These are phyloP conservation scores for Penicillium digitatum DNA, from an alignment of 2,329 filamentous ascomycete species.

Conservation along the genomic window DNA sequence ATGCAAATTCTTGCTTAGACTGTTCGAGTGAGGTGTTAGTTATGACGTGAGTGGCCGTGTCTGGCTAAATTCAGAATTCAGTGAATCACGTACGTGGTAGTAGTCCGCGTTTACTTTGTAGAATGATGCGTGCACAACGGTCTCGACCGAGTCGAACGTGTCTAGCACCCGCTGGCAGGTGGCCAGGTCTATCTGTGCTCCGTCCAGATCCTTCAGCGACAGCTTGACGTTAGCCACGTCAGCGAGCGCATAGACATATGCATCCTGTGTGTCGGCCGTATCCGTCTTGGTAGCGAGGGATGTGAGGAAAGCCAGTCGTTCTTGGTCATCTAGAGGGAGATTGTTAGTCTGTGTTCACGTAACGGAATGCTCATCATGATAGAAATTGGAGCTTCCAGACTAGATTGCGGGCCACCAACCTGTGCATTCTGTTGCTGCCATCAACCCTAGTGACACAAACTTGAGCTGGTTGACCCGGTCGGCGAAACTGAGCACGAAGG, in stretches of 20 bases:
- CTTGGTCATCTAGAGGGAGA: slow-evolving; percentile 66
- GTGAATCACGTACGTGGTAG: slow-evolving; percentile 61
- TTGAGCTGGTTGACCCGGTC: slow-evolving; percentile 99
- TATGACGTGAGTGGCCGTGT: background rate
- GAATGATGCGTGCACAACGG: slow-evolving; percentile 90
- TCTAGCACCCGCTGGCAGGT: slow-evolving; percentile 84
- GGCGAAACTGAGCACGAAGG: slow-evolving; percentile 91
- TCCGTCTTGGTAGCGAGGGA: slow-evolving; percentile 83
- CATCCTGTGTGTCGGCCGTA: slow-evolving; percentile 88
- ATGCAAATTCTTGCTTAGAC: slow-evolving; percentile 84
- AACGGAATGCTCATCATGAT: background rate
- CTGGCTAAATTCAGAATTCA: background rate
- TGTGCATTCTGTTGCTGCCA: slow-evolving; percentile 74
- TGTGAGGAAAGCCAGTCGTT: slow-evolving; percentile 80
- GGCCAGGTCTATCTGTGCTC: slow-evolving; percentile 80
- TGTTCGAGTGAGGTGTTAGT: slow-evolving; percentile 28
- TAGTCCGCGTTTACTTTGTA: slow-evolving; percentile 94
- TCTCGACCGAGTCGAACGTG: slow-evolving; percentile 90
- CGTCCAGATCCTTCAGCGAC: slow-evolving; percentile 71
- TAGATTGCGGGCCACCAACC: slow-evolving; percentile 16
- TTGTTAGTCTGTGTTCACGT: slow-evolving; percentile 12
- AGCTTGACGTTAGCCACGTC: slow-evolving; percentile 86
- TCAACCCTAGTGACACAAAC: slow-evolving; percentile 84
- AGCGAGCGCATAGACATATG: slow-evolving; percentile 88
- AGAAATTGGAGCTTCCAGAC: background rate